These are phyloP conservation scores for Bipolaris victoriae DNA, from an alignment of 2,329 filamentous ascomycete genomes.

Conservation along the genomic window DNA sequence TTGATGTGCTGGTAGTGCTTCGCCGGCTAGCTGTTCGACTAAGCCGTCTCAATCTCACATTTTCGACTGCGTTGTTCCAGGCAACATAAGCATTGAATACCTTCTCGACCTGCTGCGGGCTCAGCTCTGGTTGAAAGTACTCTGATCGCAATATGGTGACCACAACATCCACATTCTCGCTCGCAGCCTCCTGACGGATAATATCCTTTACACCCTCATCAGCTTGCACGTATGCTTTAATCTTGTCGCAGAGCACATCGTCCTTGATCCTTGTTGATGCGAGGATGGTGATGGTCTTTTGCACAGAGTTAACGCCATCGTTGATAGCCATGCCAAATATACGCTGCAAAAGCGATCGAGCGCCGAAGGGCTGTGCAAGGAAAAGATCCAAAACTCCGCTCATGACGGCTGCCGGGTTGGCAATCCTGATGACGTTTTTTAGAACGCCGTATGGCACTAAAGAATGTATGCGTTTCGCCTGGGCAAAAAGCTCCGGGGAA, in stretches of 20 bases:
- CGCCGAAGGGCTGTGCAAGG: slow-evolving; percentile 90
- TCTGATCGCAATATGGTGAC: slow-evolving; percentile 85
- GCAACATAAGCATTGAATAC: slow-evolving; percentile 95
- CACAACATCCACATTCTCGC: slow-evolving; percentile 81
- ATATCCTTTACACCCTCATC: slow-evolving; percentile 75
- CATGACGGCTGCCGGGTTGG: slow-evolving; percentile 97
- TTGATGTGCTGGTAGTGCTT: slow-evolving; percentile 36
- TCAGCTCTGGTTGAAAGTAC: slow-evolving; percentile 72
- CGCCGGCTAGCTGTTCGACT: slow-evolving; percentile 44
- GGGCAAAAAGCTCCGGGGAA: slow-evolving; percentile 92
- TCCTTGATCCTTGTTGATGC: slow-evolving; percentile 77
- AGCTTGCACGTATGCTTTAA: slow-evolving; percentile 78
- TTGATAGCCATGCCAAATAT: slow-evolving; percentile 92
- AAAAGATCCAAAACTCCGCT: slow-evolving; percentile 93
- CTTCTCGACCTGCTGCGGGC: slow-evolving; percentile 75
- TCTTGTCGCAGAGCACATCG: slow-evolving; percentile 75
- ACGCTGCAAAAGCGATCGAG: slow-evolving; percentile 86
- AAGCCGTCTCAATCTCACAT: slow-evolving; percentile 54
- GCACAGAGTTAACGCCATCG: slow-evolving; percentile 86
- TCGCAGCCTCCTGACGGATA: slow-evolving; percentile 74
- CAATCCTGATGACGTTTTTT: slow-evolving; percentile 96
- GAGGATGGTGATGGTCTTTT: slow-evolving; percentile 83
- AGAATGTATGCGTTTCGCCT: slow-evolving; percentile 92
- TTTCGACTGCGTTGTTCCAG: slow-evolving; percentile 93
- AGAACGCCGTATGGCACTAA: slow-evolving; percentile 90